Conservation (phyloP, 1,139 yeast species). For the Kazachstania sp. region DNA sequence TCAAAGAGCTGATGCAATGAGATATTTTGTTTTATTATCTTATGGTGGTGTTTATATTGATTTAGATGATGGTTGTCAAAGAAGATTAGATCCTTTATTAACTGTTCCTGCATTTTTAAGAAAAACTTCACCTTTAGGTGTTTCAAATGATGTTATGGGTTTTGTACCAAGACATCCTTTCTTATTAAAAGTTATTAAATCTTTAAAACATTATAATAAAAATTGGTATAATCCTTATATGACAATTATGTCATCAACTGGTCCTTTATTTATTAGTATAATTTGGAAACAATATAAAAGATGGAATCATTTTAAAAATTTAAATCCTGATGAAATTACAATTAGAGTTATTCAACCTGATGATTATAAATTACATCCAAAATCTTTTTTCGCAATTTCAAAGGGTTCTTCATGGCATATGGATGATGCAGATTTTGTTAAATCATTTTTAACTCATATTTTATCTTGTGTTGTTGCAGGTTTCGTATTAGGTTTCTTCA, state of each 20-base stretch:
- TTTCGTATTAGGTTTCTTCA: slow-evolving; percentile 45
- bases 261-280: slow-evolving; percentile 79
- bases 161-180: slow-evolving; percentile 81
- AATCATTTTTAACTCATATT: slow-evolving; percentile 62
- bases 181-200: slow-evolving; percentile 60
- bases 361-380: slow-evolving; percentile 51
- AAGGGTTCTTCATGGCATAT: slow-evolving; percentile 86
- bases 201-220: slow-evolving; percentile 51
- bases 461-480: slow-evolving; percentile 62
- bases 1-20: slow-evolving; percentile 82
- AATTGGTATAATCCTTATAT: slow-evolving; percentile 83
- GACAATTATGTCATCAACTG: slow-evolving; percentile 93
- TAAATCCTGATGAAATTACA: slow-evolving; percentile 16
- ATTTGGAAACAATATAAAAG: slow-evolving; percentile 83
- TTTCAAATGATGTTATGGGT: slow-evolving; percentile 91
- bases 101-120: slow-evolving; percentile 80
- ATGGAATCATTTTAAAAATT: slow-evolving; percentile 54
- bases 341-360: slow-evolving; percentile 63
- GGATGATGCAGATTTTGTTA: slow-evolving; percentile 72
- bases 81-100: slow-evolving; percentile 70
- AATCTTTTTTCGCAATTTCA: slow-evolving; percentile 62
- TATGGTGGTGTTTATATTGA: slow-evolving; percentile 89
- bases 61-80: slow-evolving; percentile 79
- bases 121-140: slow-evolving; percentile 82
- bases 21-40: slow-evolving; percentile 74